Evolutionary conservation across 305 asterid species (phyloP), one percentile per base, ranked within the genome.

Genomic region (Solanum aculeatissimum): DNA sequence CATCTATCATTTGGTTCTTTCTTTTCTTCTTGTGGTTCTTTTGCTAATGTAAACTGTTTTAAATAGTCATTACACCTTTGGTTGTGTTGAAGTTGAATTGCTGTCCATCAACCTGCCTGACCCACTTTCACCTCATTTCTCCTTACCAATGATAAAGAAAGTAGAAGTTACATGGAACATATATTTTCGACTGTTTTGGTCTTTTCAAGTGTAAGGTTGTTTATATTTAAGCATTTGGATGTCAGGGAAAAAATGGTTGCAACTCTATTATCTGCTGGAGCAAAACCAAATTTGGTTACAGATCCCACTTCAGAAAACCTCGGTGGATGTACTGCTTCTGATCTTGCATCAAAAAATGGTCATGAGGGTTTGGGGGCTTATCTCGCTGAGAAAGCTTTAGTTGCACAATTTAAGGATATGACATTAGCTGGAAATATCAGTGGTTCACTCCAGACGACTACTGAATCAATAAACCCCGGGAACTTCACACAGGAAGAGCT

Each of bases 201-300:
- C 78, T 5, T 40, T 70, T 70, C 74, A 32, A 66, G 74, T 40
- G 7, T 70, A 70, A 70, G 80, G 25, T 66, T 72, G 49, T 71
- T 83, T 75, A 81, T 84, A 55, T 13, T 58, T 69, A 74, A 81
- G 54, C 49, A 7, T 86, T 74, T 85, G 60, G 57, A 79, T 90
- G 87, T 84, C 93, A 97, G 99, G 91, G 98, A 94, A 90, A 92
- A 92, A 89, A 94, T 97, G 98, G 98, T 91, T 71, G 99, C 98
- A 35, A 55, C 91, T 77, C 99, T 97, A 90, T 91, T 95, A 90
- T 93, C 99, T 83, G 97, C 95, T 45, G 96, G 98, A 84, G 99
- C 98, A 80, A 97, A 95, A 87, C 93, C 99, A 78, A 90, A 93
- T 90, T 86, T 97, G 87, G 99, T 97, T 43, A 93, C 99, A 9